Percentiles rank a stretch among this genome's conserved stretches.
These are phyloP conservation scores for Pontederia paniculata DNA, from an alignment of 176 grass and related monocot species.

Conservation along the genomic window DNA sequence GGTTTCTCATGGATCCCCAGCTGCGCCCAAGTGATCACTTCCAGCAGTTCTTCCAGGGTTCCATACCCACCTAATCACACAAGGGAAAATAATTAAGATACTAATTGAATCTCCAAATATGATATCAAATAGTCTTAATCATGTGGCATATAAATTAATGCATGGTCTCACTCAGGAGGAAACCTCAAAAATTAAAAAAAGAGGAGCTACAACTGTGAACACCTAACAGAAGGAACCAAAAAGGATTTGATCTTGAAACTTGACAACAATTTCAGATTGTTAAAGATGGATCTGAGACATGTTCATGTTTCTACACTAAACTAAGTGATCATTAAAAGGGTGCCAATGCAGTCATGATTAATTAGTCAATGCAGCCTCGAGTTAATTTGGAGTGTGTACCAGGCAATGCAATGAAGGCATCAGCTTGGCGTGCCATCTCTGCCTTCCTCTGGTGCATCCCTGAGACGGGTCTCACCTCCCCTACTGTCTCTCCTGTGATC, in stretches of 20 bases:
- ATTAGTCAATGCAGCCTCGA: no score
- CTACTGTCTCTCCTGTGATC: constrained; percentile 6
- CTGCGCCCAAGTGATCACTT: constrained; percentile 4
- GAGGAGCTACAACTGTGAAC: no score
- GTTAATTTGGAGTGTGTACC: background rate
- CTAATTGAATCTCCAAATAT: background rate
- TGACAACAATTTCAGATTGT: background rate
- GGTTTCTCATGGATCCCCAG: constrained; percentile 8
- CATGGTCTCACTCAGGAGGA: no score
- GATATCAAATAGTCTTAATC: no score
- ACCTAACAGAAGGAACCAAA: no score
- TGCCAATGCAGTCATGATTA: no score
- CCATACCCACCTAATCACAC: background rate
- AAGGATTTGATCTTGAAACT: background rate
- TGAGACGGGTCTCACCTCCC: background rate
- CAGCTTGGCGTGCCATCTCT: constrained; percentile 7
- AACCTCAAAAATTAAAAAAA: no score
- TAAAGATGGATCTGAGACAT: no score
- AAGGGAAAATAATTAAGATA: background rate
- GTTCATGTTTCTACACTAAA: no score
- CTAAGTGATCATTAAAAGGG: no score
- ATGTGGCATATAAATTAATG: no score
- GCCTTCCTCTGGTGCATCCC: constrained; percentile 9
- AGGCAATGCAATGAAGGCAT: constrained; percentile 4
- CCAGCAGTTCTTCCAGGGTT: background rate